Evolutionary conservation across 108 stramenopile genomes (phyloP).

Genomic region (Skeletonema grethae): DNA sequence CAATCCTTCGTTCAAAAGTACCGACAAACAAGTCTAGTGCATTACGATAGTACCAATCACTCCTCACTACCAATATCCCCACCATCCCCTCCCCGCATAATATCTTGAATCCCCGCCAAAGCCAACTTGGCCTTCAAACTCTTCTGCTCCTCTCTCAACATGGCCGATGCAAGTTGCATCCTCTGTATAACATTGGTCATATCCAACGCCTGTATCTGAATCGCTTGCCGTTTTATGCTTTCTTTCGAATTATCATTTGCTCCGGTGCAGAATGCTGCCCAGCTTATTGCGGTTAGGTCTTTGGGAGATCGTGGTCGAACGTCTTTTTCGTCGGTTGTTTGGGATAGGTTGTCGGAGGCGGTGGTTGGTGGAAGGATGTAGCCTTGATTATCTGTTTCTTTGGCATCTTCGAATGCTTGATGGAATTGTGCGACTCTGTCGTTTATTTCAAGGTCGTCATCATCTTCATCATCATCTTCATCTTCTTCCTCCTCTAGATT

Average conservation of each 20-base stretch:
- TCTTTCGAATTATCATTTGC: conserved; percentile 42
- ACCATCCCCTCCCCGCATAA: conserved; percentile 1
- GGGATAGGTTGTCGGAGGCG: conserved; percentile 9
- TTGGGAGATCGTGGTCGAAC: conserved; percentile 47
- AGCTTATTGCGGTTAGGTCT: conserved; percentile 78
- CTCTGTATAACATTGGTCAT: conserved; percentile 59
- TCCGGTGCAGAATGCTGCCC: conserved; percentile 81
- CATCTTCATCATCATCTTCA: conserved; percentile 18
- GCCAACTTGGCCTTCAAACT: conserved; percentile 57
- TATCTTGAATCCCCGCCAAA: conserved; percentile 45
- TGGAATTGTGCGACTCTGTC: conserved; percentile 40
- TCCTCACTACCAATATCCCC: conserved; percentile 16
- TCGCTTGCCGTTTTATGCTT: conserved; percentile 47
- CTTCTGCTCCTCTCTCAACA: conserved; percentile 68
- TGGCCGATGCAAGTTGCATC: conserved; percentile 64
- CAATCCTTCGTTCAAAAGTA: too few species aligned
- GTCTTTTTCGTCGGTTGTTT: neutral
- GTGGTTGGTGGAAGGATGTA: conserved; percentile 19
- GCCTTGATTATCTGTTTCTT: conserved; percentile 43
- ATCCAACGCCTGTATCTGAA: conserved; percentile 73
- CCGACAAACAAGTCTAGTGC: too few species aligned
- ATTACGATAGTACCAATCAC: neutral
- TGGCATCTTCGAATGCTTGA: conserved; percentile 39
- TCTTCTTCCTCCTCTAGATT: conserved; percentile 33
- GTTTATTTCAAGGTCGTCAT: conserved; percentile 17